Evolutionary conservation across 164 flowering plant genomes (phyloP).

Genomic region (Vitis labrusca): DNA sequence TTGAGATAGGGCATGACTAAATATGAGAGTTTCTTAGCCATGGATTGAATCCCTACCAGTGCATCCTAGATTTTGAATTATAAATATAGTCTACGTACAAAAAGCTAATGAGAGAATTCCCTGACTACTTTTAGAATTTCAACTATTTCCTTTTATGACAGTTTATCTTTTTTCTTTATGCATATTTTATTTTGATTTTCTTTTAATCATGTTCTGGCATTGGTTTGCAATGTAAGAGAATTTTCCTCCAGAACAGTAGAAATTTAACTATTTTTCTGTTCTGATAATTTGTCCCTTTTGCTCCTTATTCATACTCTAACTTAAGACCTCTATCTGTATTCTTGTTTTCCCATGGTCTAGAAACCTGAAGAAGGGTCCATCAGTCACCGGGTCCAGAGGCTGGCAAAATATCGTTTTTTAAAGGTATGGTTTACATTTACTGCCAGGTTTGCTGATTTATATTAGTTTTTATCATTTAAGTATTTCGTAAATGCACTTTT

Average conservation of each 20-base stretch:
- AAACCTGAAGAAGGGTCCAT: slow-evolving; percentile 99
- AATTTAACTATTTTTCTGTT: not conserved
- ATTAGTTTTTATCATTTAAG: not conserved
- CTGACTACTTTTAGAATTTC: too few relatives aligned
- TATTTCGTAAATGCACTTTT: slow-evolving; percentile 1
- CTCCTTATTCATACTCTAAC: not conserved
- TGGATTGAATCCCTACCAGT: too few relatives aligned
- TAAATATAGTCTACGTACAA: too few relatives aligned
- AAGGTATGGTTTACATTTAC: slow-evolving; percentile 46
- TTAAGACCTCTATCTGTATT: not conserved
- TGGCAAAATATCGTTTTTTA: slow-evolving; percentile 85
- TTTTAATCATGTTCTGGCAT: too few relatives aligned
- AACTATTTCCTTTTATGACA: too few relatives aligned
- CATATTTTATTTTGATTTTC: too few relatives aligned
- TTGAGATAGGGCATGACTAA: too few relatives aligned
- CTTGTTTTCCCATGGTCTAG: slow-evolving; percentile 33
- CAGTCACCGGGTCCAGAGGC: slow-evolving; percentile 85
- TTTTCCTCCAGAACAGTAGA: not conserved
- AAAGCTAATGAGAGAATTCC: too few relatives aligned
- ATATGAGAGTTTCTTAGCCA: too few relatives aligned
- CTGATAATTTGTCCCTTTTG: not conserved
- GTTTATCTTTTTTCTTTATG: too few relatives aligned
- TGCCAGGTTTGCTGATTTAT: not conserved
- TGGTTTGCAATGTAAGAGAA: too few relatives aligned
- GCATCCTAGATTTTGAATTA: too few relatives aligned